Evolutionary conservation across 352 stramenopile genomes (phyloP), one percentile per base, ranked within the genome.

Genomic region (Pythium graminicola): DNA sequence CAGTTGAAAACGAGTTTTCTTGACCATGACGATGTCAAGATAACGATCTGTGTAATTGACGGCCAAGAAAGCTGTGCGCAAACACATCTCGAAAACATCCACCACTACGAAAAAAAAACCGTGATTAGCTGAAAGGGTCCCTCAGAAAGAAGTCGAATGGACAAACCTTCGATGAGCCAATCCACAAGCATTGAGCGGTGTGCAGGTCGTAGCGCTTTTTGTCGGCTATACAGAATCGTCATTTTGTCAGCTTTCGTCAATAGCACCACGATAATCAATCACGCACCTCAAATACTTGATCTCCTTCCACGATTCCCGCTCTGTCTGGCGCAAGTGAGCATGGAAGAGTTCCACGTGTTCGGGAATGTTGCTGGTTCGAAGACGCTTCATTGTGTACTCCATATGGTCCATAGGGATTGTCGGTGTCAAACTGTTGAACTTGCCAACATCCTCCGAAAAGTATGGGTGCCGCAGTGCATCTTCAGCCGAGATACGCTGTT

Each of bases 81-180:
- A 61, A 57, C 82, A 95, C 86, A 96, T 96, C 52, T 96, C 86
- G 48, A 96, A 96, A 26, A 95, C 86, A 55, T 96, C 86, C 32
- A 96, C 86, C 24, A 96, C 86, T 89, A 28, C 4, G n/a, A 62
- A n/a, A 43, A 26, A 38, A 4, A 54, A 28, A 4, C 13, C 7
- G 29, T 44, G 16, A 44, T 17, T 22, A 26, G 17, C 38, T 38
- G 32, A 11, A 38, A n/a, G n/a, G n/a, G n/a, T 38, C n/a, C 32
- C 32, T n/a, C 2, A 44, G 16, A 16, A 44, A 23, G 27, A 3
- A 14, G 4, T 7, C 6, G 6, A 19, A 17, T 7, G 13, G 35
- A 41, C 13, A 14, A 27, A 44, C 81, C 81, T 86, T 96, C 86
- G 52, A 96, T 91, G 13, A 96, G 67, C 86, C 86, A 96, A 62